These are phyloP conservation scores for Colletotrichum caudatum DNA, from an alignment of 2,329 filamentous ascomycete genomes.

Conservation along the genomic window DNA sequence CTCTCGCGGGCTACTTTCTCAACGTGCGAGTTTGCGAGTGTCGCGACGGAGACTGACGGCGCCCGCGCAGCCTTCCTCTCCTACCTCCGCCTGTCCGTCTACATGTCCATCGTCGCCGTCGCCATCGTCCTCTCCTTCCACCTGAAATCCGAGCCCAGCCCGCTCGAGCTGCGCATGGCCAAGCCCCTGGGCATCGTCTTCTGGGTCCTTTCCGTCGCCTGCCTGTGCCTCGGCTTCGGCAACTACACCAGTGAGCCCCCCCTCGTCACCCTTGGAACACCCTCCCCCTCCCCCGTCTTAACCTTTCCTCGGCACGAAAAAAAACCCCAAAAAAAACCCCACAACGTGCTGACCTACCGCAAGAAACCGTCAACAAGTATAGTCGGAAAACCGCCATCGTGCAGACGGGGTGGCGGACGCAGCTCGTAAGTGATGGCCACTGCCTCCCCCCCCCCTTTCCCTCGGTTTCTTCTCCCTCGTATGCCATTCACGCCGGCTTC, in stretches of 20 bases:
- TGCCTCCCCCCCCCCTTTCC: too few relatives aligned
- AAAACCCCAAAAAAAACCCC: too few relatives aligned
- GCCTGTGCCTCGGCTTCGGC: slow-evolving; percentile 79
- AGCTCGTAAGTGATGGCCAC: slow-evolving; percentile 69
- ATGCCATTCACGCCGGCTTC: neutral
- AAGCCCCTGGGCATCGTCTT: slow-evolving; percentile 89
- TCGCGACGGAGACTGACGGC: neutral
- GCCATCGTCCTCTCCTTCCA: slow-evolving; percentile 96
- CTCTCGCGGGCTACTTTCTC: neutral
- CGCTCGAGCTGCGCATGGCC: slow-evolving; percentile 80
- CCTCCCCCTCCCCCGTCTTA: too few relatives aligned
- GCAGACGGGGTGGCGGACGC: slow-evolving; percentile 93
- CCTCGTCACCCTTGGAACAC: neutral
- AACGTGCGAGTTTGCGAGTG: neutral
- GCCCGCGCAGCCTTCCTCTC: slow-evolving; percentile 77
- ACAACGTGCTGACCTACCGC: neutral
- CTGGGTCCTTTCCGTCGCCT: slow-evolving; percentile 84
- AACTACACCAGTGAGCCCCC: slow-evolving; percentile 83
- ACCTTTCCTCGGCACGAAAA: too few relatives aligned
- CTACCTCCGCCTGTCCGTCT: slow-evolving; percentile 88
- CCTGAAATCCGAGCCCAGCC: slow-evolving; percentile 77
- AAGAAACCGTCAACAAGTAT: slow-evolving; percentile 82
- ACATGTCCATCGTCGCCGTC: slow-evolving; percentile 89
- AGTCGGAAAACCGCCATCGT: slow-evolving; percentile 83
- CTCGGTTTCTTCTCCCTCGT: too few relatives aligned